Conservation (phyloP, 768 basidiomycete genomes). For the Hydnomerulius pinastri region DNA sequence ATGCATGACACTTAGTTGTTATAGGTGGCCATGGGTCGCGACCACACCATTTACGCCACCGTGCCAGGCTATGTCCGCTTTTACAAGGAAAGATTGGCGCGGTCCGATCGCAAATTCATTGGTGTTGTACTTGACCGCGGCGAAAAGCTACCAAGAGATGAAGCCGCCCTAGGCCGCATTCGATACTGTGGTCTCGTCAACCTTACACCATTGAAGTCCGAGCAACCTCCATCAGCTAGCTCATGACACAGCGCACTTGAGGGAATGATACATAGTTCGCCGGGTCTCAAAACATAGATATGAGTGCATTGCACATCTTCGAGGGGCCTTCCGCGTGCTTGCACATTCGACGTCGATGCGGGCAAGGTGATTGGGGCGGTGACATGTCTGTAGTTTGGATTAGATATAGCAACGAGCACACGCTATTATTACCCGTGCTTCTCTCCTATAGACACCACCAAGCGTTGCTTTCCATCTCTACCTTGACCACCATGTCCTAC, state of each 20-base stretch:
- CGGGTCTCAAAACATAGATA: neutral
- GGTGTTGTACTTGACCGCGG: conserved; percentile 83
- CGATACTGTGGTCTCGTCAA: conserved; percentile 82
- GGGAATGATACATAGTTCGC: neutral
- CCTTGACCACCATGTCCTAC: conserved; percentile 29
- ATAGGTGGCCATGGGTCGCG: conserved; percentile 88
- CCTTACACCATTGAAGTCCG: conserved; percentile 41
- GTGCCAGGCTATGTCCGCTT: conserved; percentile 93
- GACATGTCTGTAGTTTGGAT: conserved; percentile 8
- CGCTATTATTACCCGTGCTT: conserved; percentile 16
- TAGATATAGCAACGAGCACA: conserved; percentile 16
- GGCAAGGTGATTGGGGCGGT: neutral
- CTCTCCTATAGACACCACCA: neutral
- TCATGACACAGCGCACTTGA: neutral
- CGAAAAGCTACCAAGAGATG: conserved; percentile 86
- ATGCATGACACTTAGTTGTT: conserved; percentile 6
- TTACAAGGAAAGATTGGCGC: conserved; percentile 80
- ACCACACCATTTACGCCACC: conserved; percentile 92
- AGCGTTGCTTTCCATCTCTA: neutral
- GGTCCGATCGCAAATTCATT: conserved; percentile 74
- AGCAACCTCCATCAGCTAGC: conserved; percentile 9
- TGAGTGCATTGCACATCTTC: neutral
- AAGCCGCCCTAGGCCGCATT: conserved; percentile 71
- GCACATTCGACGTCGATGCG: neutral
- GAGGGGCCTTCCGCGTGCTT: neutral